These are phyloP conservation scores for Gynostemma pentaphyllum DNA, from an alignment of 306 rosid species.

Conservation along the genomic window DNA sequence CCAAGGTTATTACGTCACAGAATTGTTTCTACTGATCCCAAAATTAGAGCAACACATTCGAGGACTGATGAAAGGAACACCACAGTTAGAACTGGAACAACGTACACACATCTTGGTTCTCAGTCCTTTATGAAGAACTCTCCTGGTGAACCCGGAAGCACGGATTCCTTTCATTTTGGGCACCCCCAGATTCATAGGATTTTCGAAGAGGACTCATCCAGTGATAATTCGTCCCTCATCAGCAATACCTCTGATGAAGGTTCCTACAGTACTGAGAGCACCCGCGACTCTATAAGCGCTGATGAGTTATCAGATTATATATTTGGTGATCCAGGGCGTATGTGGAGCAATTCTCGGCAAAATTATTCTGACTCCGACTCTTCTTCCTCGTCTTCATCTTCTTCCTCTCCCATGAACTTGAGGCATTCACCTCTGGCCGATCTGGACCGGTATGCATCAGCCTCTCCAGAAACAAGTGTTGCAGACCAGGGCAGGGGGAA, in stretches of 20 bases:
- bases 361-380: slow-evolving; percentile 38
- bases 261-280: slow-evolving; percentile 76
- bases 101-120: slow-evolving; percentile 17
- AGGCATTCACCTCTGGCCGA: slow-evolving; percentile 49
- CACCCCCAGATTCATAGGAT: slow-evolving; percentile 35
- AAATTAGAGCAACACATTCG: slow-evolving; percentile 26
- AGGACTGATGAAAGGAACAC: slow-evolving; percentile 29
- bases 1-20: slow-evolving; percentile 60
- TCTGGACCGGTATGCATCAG: slow-evolving; percentile 36
- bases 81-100: slow-evolving; percentile 23
- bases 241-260: slow-evolving; percentile 78
- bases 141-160: slow-evolving; percentile 24
- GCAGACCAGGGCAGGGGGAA: slow-evolving; percentile 21
- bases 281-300: slow-evolving; percentile 44
- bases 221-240: slow-evolving; percentile 78
- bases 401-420: slow-evolving; percentile 43
- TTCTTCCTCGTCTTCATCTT: slow-evolving; percentile 27
- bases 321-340: slow-evolving; percentile 56
- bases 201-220: slow-evolving; percentile 71
- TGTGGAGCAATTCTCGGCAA: slow-evolving; percentile 34
- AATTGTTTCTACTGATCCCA: slow-evolving; percentile 38
- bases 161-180: slow-evolving; percentile 34
- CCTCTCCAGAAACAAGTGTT: slow-evolving; percentile 19
- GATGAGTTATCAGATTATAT: slow-evolving; percentile 75
- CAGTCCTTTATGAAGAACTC: slow-evolving; percentile 19